These are phyloP conservation scores for Cyclanthera cordifolia DNA, from an alignment of 306 rosid genomes.

Conservation along the genomic window DNA sequence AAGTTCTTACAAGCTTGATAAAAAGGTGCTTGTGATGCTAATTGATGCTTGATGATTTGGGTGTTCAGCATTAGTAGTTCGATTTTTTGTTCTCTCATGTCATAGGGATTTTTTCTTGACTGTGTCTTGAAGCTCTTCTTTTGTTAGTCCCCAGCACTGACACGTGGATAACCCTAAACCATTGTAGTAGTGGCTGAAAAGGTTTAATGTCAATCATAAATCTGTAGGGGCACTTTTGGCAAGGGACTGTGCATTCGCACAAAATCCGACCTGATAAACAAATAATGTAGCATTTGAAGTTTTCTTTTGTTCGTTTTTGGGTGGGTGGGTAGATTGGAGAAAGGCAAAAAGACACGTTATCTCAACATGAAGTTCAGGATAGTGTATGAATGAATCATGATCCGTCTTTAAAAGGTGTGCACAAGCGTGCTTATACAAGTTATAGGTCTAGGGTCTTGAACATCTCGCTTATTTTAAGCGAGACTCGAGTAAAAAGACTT, in stretches of 20 bases:
- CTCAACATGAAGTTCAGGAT: neutral
- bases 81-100: neutral
- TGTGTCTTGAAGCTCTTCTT: neutral
- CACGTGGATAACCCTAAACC: neutral
- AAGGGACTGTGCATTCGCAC: slow-evolving; percentile 1
- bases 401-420: too few species aligned
- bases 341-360: neutral
- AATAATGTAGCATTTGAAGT: neutral
- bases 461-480: too few species aligned
- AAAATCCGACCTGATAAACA: neutral
- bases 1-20: neutral
- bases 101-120: neutral
- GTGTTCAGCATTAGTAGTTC: neutral
- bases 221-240: neutral
- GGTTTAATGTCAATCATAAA: slow-evolving; percentile 1
- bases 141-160: neutral
- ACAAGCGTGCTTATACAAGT: too few species aligned
- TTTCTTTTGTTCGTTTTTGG: neutral
- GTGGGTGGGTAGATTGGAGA: neutral
- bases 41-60: neutral
- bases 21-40: neutral
- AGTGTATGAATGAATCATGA: too few species aligned
- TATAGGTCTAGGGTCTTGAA: too few species aligned
- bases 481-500: too few species aligned
- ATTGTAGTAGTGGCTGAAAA: neutral